Evolutionary conservation across 768 basidiomycete genomes (phyloP), one percentile per base, ranked within the genome.

Genomic region (Termitomyces sp.): DNA sequence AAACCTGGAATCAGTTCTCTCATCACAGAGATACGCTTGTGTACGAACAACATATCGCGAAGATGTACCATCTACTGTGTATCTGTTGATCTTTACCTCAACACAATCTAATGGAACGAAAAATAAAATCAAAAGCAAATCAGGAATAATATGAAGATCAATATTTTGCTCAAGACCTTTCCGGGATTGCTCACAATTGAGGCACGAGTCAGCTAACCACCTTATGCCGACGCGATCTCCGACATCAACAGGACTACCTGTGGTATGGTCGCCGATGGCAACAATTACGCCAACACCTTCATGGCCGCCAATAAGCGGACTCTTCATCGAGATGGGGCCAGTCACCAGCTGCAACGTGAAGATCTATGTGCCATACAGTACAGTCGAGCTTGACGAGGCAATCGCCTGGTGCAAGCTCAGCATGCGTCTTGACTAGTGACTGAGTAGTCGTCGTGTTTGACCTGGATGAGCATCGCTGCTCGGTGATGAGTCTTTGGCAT

Each of bases 221-320:
- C 93, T 93, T 72, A 94, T 82, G 5, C 91, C 91, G 43, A 93
- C 90, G 12, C 88, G 80, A 53, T 91, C 84, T 19, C 91, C 91
- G 35, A 91, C 58, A 65, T 88, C 83, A 60, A 93, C 80, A 0
- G 83, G 81, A 11, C 80, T 83, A 45, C 75, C 54, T 21, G 69
- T 60, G 0, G 89, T 87, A 67, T 86, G 72, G 8, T 78, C 75
- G 23, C 83, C 91, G 63, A 94, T 89, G 23, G 91, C 92, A 40
- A 94, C 86, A 54, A 96, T 72, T 42, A 77, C 73, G 17, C 93
- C 91, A 12, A 91, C 89, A 60, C 91, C 92, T 71, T 93, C 88
- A 66, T 94, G 92, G 0, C 93, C 90, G 16, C 89, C 89, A 56
- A 92, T 81, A 47, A 91, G 80, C 0, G 87, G 88, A 1, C 76